Conservation (phyloP, 2,329 filamentous ascomycete species). For the Ophiostoma himal-ulmi region DNA sequence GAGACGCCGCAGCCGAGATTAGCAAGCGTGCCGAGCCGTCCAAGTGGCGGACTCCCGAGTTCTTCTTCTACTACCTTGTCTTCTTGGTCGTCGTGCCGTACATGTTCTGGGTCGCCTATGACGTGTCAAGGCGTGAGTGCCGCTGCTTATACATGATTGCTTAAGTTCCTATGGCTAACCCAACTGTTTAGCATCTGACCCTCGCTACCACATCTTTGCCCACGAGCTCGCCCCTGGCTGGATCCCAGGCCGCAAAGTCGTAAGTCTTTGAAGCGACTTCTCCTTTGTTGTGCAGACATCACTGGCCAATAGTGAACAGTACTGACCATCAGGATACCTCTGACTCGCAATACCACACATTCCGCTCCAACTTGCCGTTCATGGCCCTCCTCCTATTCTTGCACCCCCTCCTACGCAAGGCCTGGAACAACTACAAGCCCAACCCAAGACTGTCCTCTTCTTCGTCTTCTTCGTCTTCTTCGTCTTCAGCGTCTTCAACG, state of each 20-base stretch:
- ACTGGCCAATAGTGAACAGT: slow-evolving; percentile 5
- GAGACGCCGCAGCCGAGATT: slow-evolving; percentile 27
- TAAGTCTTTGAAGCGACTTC: slow-evolving; percentile 37
- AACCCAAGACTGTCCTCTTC: slow-evolving; percentile 32
- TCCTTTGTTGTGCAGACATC: not conserved
- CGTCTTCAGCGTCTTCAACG: slow-evolving; percentile 24
- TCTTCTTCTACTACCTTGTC: slow-evolving; percentile 70
- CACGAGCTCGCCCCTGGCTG: slow-evolving; percentile 71
- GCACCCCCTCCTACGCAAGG: slow-evolving; percentile 70
- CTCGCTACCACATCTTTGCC: slow-evolving; percentile 70
- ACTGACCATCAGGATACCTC: slow-evolving; percentile 65
- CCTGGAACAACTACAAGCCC: slow-evolving; percentile 55
- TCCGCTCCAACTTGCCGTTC: slow-evolving; percentile 80
- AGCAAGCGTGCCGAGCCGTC: slow-evolving; percentile 48
- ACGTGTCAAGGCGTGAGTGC: slow-evolving; percentile 71
- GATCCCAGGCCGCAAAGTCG: slow-evolving; percentile 87
- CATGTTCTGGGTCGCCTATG: slow-evolving; percentile 88
- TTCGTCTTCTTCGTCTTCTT: slow-evolving; percentile 23
- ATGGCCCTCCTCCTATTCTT: slow-evolving; percentile 66
- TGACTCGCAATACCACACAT: slow-evolving; percentile 78
- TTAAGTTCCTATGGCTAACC: not conserved
- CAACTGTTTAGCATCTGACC: slow-evolving; percentile 60
- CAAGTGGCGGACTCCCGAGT: slow-evolving; percentile 83
- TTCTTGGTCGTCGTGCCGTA: slow-evolving; percentile 63
- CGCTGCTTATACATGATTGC: not conserved